A percentile compares a stretch with the other conserved stretches of the same genome.
Conservation (phyloP, 352 stramenopile species). For the Pythium diclinum region DNA sequence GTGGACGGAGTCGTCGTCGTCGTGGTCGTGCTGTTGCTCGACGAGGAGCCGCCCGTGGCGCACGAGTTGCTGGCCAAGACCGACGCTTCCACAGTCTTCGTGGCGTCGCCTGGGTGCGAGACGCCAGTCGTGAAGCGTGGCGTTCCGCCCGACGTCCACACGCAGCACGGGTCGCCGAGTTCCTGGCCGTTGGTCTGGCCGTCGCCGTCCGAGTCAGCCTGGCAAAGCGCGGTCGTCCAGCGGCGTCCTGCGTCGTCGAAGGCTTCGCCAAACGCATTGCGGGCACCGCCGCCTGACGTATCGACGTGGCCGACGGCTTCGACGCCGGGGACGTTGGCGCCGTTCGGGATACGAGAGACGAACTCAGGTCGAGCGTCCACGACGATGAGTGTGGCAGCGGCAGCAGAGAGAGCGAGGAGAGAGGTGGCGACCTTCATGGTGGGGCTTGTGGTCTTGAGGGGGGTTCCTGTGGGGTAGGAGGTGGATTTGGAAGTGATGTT, state of each 20-base stretch:
- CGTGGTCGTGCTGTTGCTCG: not conserved
- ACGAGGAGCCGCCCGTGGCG: not conserved
- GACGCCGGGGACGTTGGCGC: conserved; percentile 19
- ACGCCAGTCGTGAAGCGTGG: conserved; percentile 19
- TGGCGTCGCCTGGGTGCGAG: conserved; percentile 23
- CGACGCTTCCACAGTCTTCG: conserved; percentile 1
- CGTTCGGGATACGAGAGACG: conserved; percentile 30
- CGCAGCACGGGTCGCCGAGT: conserved; percentile 60
- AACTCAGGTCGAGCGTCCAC: conserved; percentile 10
- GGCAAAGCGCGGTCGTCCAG: conserved; percentile 38
- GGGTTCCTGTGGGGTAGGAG: not conserved
- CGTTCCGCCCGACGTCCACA: conserved; percentile 29
- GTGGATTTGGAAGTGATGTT: not conserved
- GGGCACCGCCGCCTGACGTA: conserved; percentile 7
- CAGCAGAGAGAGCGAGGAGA: not conserved
- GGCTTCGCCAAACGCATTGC: conserved; percentile 36
- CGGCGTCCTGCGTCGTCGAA: conserved; percentile 18
- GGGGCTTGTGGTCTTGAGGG: not conserved
- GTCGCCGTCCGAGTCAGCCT: conserved; percentile 41
- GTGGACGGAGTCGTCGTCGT: not conserved
- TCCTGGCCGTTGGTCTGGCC: conserved; percentile 65
- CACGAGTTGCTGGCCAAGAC: not conserved
- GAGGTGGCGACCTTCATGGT: not conserved
- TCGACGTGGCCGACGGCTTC: conserved; percentile 24
- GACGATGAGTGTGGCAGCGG: no score